Base-by-base conservation (phyloP, 371 early-diverging fungal genomes). In the Syncephalastrum racemosum region DNA sequence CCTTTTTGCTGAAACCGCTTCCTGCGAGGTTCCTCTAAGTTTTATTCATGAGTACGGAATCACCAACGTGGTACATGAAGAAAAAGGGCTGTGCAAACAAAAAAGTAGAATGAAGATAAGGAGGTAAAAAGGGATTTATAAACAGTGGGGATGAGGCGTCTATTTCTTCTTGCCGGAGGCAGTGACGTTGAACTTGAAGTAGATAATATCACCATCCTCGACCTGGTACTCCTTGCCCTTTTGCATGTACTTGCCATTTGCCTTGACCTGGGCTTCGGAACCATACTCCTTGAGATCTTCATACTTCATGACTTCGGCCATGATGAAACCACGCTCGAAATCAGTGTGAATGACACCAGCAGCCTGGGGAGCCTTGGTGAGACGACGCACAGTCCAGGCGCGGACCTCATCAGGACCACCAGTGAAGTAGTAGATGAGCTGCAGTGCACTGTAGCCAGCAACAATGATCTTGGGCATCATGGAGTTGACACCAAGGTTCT, bases 381-480 rank as follows among this genome's bases (percentile, higher is more conserved):
- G 80, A 62, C 89, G 90, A 58, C 96, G 83, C 54, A 95, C 88
- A 23, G 98, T 98, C 98, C 98, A 98, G 13, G 95, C 90, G 57
- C 96, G 86, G 18, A 96, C 96, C 77, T 99, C 99, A 62, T 90
- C 89, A 8, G 88, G 83, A 50, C 99, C 99, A 53, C 87, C 93
- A 3, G 99, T 99, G 75, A 99, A 99, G 82, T 89, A 99, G 79
- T 97, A 97, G 63, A 91, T 88, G 20, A 99, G 79, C 53, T 90
- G 82, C 49, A 99, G 82, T 36, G 93, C 86, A 46, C 86, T 79
- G 73, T 99, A 96, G 31, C 99, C 99, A 14, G 88, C 81, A 14
- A 88, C 83, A 59, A 99, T 92, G 60, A 99, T 92, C 80, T 95
- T 95, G 62, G 91, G 91, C 50, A 94, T 68, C 8, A 87, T 88